Evolutionary conservation across 305 asterid species (phyloP).

Genomic region (Fraxinus nigra): DNA sequence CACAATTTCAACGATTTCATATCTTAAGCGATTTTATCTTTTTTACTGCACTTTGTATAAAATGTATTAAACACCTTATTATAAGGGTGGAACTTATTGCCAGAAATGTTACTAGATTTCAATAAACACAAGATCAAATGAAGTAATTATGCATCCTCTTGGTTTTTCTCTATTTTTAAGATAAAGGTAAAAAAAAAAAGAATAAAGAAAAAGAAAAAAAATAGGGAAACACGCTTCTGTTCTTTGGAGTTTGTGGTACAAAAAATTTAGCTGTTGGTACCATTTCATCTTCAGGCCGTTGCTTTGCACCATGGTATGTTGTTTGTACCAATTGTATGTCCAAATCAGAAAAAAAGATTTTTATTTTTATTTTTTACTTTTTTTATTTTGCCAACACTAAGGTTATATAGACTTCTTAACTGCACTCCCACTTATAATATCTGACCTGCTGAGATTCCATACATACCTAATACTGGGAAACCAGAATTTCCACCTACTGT

Average conservation of each 20-base stretch:
- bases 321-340: not conserved
- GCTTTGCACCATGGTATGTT: not conserved
- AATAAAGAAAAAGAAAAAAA: too few relatives aligned
- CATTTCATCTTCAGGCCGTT: slow-evolving; percentile 5
- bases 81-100: not conserved
- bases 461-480: not conserved
- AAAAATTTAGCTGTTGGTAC: not conserved
- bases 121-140: not conserved
- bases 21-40: slow-evolving; percentile 21
- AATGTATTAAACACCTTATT: not conserved
- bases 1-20: slow-evolving; percentile 12
- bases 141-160: not conserved
- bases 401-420: not conserved
- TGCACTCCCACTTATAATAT: not conserved
- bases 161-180: slow-evolving; percentile 5
- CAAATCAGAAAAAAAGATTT: not conserved
- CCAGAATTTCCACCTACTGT: not conserved
- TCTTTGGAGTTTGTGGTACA: slow-evolving; percentile 11
- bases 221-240: not conserved
- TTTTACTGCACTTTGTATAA: slow-evolving; percentile 7
- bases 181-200: not conserved
- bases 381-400: not conserved
- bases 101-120: not conserved
- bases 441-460: slow-evolving; percentile 11
- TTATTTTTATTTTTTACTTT: not conserved